Base-by-base conservation (phyloP, 331 rosid species). In the Phaseolus coccineus region DNA sequence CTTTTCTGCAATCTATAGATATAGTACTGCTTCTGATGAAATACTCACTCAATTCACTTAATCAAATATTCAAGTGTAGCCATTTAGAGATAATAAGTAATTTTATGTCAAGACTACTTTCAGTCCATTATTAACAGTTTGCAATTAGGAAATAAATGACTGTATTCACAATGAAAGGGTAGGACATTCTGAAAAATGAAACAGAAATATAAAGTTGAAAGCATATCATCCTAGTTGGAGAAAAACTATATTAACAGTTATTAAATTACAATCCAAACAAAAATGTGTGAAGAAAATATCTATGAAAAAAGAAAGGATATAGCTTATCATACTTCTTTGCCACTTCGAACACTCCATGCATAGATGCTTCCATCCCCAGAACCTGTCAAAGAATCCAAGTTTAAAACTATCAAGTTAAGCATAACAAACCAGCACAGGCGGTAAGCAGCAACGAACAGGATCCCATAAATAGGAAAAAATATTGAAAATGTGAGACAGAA, bases 291-390 rank as follows among this genome's bases (percentile, higher is more conserved):
- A 42, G 58, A 48, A n/a, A 75, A 72, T n/a, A 78, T 19, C 65
- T 35, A 31, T 37, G 33, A 77, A 46, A 62, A 19, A 73, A 6
- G n/a, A 39, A 48, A 37, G 42, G 59, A 70, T 50, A 46, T 31
- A 57, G 48, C 69, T 27, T 48, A 77, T 71, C 85, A 33, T 87
- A 92, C 98, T 80, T 95, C 98, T 87, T 95, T 95, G 80, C 97
- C 97, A 61, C 86, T 91, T 55, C 97, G 87, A 59, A 90, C 89
- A 70, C 87, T 87, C 98, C 98, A 95, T 8, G 97, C 97, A 81
- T 86, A 87, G 78, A 95, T 95, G 75, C 92, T 91, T 64, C 98
- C 97, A 85, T 89, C 91, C 70, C 97, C 98, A 4, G 97, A 95
- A 73, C 98, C 98, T 95, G 89, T 67, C 82, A 83, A 31, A 65